Percentiles rank a stretch among this genome's conserved stretches.
Conservation (phyloP, 495 filamentous ascomycete species). For the Choiromyces venosus region DNA sequence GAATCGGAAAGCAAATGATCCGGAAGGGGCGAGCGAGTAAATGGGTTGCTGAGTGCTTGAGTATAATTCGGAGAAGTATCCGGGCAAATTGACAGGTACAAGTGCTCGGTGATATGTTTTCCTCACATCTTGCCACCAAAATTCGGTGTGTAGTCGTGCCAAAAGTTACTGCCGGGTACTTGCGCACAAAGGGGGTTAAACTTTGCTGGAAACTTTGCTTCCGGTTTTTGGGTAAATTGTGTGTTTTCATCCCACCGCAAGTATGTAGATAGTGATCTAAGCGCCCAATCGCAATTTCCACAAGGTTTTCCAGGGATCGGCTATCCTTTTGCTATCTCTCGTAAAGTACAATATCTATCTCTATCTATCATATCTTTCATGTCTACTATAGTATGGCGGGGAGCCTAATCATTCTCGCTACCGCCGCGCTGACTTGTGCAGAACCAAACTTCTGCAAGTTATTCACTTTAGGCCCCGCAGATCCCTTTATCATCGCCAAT, state of each 20-base stretch:
- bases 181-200: neutral
- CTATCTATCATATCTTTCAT: neutral
- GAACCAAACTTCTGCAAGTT: neutral
- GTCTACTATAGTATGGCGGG: neutral
- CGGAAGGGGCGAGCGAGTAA: neutral
- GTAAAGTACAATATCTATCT: no score
- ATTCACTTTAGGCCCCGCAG: neutral
- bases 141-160: neutral
- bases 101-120: neutral
- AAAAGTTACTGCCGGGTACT: neutral
- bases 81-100: neutral
- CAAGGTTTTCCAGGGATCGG: neutral
- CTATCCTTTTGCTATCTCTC: neutral
- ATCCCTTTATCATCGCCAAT: neutral
- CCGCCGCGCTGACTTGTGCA: neutral
- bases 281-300: neutral
- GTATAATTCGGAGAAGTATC: neutral
- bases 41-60: no score
- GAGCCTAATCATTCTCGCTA: neutral
- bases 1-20: neutral
- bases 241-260: neutral
- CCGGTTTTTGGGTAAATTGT: conserved; percentile 1
- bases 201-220: neutral
- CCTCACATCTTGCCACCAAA: neutral
- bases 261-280: neutral